phyloP scores from a whole-genome alignment of 345 rosid genomes.

The Corymbia maculata region DNA sequence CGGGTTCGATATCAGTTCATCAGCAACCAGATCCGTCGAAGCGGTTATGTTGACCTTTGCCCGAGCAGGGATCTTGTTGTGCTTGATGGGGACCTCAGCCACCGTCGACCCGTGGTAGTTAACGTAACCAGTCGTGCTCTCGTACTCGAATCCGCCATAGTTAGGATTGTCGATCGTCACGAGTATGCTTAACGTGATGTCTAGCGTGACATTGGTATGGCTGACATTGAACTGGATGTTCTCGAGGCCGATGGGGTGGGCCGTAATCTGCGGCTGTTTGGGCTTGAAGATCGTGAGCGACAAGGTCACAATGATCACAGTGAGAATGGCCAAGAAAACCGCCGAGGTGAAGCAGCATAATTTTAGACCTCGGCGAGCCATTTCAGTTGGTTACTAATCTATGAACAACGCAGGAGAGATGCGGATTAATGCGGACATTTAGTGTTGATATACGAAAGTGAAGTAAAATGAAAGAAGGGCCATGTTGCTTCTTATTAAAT shows the following conservation, averaged over 20 bases:
- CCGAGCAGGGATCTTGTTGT: conserved; percentile 8
- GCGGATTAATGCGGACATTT: background rate
- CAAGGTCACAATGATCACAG: conserved; percentile 5
- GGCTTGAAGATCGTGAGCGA: conserved; percentile 35
- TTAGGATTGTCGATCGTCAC: conserved; percentile 27
- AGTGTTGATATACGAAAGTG: background rate
- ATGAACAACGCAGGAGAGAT: background rate
- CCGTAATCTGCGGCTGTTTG: conserved; percentile 19
- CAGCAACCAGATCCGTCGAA: conserved; percentile 6
- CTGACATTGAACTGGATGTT: background rate
- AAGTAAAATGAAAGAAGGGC: background rate
- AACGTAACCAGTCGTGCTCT: conserved; percentile 9
- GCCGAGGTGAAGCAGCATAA: conserved; percentile 11
- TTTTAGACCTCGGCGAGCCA: conserved; percentile 8
- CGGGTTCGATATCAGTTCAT: conserved; percentile 7
- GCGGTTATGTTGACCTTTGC: conserved; percentile 18
- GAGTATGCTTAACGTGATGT: conserved; percentile 5
- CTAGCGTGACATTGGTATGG: background rate
- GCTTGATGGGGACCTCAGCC: conserved; percentile 10
- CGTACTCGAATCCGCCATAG: conserved; percentile 28
- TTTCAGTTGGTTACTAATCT: background rate
- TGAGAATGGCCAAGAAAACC: conserved; percentile 5
- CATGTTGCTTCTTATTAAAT: background rate
- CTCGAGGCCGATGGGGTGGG: conserved; percentile 16
- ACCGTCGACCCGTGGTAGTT: conserved; percentile 14